Percentiles rank a stretch among this genome's conserved stretches.
These are phyloP conservation scores for Nidularia pulvinata DNA, from an alignment of 768 basidiomycete genomes.

Conservation along the genomic window DNA sequence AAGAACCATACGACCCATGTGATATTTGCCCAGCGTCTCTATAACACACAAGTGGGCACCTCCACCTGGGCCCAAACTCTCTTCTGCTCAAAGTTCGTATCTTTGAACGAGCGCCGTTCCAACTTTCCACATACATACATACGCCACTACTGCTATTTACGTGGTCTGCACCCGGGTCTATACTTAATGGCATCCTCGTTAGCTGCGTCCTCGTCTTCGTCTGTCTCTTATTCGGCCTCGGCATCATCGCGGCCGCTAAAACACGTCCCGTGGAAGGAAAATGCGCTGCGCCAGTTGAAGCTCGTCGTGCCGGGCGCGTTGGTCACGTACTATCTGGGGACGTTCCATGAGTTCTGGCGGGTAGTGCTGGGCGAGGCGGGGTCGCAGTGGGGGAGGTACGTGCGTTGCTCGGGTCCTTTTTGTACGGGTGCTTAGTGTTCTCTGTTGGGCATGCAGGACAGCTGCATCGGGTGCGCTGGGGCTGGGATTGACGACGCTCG, in stretches of 20 bases:
- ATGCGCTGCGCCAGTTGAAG: constrained; percentile 71
- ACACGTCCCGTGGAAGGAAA: constrained; percentile 30
- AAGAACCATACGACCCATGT: too few species aligned
- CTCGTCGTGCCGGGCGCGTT: constrained; percentile 71
- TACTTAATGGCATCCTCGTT: too few species aligned
- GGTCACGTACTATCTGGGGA: constrained; percentile 63
- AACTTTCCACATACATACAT: too few species aligned
- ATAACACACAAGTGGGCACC: too few species aligned
- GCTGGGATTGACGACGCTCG: constrained; percentile 59
- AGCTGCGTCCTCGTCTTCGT: not conserved
- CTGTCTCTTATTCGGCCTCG: not conserved
- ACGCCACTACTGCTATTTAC: too few species aligned
- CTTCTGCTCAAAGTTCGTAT: too few species aligned
- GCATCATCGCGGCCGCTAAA: constrained; percentile 10
- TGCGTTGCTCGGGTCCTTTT: constrained; percentile 1
- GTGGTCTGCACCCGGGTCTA: too few species aligned
- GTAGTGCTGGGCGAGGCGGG: constrained; percentile 33
- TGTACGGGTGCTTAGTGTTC: too few species aligned
- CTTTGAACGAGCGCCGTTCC: too few species aligned
- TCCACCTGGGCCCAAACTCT: too few species aligned
- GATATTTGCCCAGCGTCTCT: too few species aligned
- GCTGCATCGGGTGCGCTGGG: constrained; percentile 52
- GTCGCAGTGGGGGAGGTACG: constrained; percentile 54
- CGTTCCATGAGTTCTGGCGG: constrained; percentile 46
- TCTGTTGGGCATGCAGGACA: constrained; percentile 30